Conservation (phyloP, 257 asterid species). For the Cynanchum wilfordii region DNA sequence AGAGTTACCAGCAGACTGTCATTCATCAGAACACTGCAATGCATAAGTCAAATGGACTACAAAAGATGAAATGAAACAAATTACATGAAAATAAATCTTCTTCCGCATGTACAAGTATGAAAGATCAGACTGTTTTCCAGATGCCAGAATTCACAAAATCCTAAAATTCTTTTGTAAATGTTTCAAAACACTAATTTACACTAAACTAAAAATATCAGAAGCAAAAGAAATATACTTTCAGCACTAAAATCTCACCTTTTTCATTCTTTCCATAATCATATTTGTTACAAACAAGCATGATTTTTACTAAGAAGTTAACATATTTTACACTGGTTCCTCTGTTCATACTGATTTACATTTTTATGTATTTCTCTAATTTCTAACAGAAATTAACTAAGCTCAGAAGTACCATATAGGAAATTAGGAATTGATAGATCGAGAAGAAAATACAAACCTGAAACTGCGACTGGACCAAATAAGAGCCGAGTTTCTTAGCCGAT, state of each 20-base stretch:
- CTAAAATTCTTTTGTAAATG: not conserved
- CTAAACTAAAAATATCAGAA: not conserved
- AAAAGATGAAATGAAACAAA: slow-evolving; percentile 8
- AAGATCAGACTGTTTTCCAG: not conserved
- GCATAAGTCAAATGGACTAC: slow-evolving; percentile 30
- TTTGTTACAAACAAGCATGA: not conserved
- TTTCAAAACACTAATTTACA: not conserved
- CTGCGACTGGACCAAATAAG: slow-evolving; percentile 80
- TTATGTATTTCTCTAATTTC: not conserved
- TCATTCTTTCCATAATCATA: not conserved
- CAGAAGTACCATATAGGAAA: not conserved
- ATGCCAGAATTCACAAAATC: not conserved
- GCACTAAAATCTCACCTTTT: not conserved
- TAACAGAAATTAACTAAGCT: not conserved
- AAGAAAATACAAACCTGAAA: slow-evolving; percentile 57
- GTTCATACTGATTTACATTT: not conserved
- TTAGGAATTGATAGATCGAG: not conserved
- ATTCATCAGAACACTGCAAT: slow-evolving; percentile 31
- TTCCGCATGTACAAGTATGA: not conserved
- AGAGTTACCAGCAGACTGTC: slow-evolving; percentile 93
- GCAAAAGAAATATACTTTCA: not conserved
- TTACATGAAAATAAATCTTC: not conserved
- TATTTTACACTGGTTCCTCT: not conserved
- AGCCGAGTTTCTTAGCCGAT: slow-evolving; percentile 73
- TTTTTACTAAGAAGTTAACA: not conserved